A percentile compares a stretch with the other conserved stretches of the same genome.
Evolutionary conservation across 768 basidiomycete genomes (phyloP).

Genomic region (Boletus eberwhitei): DNA sequence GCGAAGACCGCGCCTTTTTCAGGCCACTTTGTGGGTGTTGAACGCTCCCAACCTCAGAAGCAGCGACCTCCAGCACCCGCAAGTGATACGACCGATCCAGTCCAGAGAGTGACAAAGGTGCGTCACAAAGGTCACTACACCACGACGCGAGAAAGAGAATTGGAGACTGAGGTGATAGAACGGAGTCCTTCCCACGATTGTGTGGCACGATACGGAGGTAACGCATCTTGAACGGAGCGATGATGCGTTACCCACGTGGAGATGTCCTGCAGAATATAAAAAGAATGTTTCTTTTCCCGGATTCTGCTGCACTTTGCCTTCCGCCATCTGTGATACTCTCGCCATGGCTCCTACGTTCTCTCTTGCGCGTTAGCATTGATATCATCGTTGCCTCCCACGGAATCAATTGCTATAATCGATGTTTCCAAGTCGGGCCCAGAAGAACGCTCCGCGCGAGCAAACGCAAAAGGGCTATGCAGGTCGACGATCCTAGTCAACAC

Average conservation of each 20-base stretch:
- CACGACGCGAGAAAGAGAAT: background rate
- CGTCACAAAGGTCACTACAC: background rate
- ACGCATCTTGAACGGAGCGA: background rate
- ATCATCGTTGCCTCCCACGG: background rate
- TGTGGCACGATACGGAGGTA: constrained; percentile 1
- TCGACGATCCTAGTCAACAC: background rate
- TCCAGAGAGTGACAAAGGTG: background rate
- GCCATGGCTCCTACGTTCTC: background rate
- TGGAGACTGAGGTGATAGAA: background rate
- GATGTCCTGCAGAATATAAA: constrained; percentile 3
- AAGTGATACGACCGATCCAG: background rate
- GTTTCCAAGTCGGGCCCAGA: background rate
- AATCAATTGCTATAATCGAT: background rate
- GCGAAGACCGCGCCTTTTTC: background rate
- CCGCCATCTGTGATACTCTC: background rate
- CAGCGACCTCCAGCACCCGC: background rate
- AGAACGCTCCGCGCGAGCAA: background rate
- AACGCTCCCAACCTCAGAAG: background rate
- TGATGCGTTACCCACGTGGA: background rate
- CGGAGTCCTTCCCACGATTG: constrained; percentile 2
- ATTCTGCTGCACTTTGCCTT: background rate
- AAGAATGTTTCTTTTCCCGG: background rate
- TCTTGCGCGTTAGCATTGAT: background rate
- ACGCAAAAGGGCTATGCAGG: background rate
- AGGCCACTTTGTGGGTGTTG: background rate